Evolutionary conservation across 2,329 filamentous ascomycete genomes (phyloP).

Genomic region (Thielaviopsis musarum): DNA sequence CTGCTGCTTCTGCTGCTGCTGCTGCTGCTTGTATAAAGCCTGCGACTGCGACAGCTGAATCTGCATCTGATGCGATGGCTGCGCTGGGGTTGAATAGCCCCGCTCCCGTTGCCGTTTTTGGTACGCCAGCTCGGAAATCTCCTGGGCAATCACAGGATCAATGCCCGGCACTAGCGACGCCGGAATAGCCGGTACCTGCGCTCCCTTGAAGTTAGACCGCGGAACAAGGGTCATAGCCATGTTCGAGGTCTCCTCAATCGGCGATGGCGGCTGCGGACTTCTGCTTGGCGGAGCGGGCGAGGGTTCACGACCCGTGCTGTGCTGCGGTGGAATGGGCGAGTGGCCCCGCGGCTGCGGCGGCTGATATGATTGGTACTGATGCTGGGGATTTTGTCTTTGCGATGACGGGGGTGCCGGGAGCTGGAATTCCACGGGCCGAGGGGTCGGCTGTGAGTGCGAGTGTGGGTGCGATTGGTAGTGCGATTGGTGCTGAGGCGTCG

Average conservation of each 20-base stretch:
- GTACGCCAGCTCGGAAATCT: slow-evolving; percentile 40
- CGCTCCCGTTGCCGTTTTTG: slow-evolving; percentile 33
- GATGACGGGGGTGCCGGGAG: not conserved
- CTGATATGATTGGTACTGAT: slow-evolving; percentile 9
- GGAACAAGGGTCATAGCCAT: slow-evolving; percentile 12
- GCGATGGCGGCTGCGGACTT: not conserved
- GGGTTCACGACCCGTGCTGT: not conserved
- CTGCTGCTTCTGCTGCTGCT: slow-evolving; percentile 18
- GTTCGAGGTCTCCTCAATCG: slow-evolving; percentile 11
- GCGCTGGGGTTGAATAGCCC: slow-evolving; percentile 23
- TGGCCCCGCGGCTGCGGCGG: not conserved
- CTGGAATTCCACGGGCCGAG: slow-evolving; percentile 6
- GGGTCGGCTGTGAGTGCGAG: not conserved
- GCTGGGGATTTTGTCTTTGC: not conserved
- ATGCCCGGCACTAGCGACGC: slow-evolving; percentile 43
- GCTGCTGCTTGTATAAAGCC: not conserved
- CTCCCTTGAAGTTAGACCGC: not conserved
- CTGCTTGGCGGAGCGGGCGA: no score
- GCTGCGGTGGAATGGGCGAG: not conserved
- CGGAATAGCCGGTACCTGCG: slow-evolving; percentile 28
- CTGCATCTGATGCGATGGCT: slow-evolving; percentile 17
- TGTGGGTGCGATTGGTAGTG: slow-evolving; percentile 3
- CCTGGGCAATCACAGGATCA: slow-evolving; percentile 36
- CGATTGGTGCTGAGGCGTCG: not conserved
- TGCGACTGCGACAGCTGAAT: not conserved